Percentiles rank a stretch among this genome's conserved stretches.
Evolutionary conservation across 768 basidiomycete genomes (phyloP).

Genomic region (Mycena belliarum): DNA sequence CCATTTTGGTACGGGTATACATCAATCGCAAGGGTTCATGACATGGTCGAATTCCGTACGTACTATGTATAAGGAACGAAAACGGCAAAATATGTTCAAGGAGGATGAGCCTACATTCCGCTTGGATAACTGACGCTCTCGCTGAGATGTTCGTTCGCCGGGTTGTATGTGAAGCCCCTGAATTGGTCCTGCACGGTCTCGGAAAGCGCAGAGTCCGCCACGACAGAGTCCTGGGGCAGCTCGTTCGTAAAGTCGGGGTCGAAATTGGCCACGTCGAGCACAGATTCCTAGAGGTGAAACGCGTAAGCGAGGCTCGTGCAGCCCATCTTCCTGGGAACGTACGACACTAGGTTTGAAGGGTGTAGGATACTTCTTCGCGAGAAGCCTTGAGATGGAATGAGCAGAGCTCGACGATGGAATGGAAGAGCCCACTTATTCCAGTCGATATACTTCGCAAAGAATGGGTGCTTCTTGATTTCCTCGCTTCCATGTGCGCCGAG

Average conservation of each 20-base stretch:
- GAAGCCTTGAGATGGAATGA: constrained; percentile 44
- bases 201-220: constrained; percentile 87
- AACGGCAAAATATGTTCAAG: not conserved
- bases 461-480: constrained; percentile 94
- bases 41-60: not conserved
- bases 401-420: not conserved
- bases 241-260: constrained; percentile 98
- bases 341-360: constrained; percentile 98
- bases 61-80: not conserved
- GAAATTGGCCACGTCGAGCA: constrained; percentile 94
- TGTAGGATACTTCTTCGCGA: constrained; percentile 94
- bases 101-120: constrained; percentile 35
- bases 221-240: constrained; percentile 92
- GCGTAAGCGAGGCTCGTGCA: not conserved
- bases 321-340: constrained; percentile 32
- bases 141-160: constrained; percentile 80
- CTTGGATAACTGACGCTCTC: constrained; percentile 75
- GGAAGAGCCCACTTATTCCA: constrained; percentile 66
- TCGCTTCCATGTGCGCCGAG: constrained; percentile 93
- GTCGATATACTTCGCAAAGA: constrained; percentile 93
- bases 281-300: constrained; percentile 63
- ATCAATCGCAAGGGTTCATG: constrained; percentile 1
- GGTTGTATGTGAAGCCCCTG: constrained; percentile 87
- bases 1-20: constrained; percentile 1
- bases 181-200: constrained; percentile 98